Conservation (phyloP, 1,284 basidiomycete genomes). For the Limonomyces culmigenus region DNA sequence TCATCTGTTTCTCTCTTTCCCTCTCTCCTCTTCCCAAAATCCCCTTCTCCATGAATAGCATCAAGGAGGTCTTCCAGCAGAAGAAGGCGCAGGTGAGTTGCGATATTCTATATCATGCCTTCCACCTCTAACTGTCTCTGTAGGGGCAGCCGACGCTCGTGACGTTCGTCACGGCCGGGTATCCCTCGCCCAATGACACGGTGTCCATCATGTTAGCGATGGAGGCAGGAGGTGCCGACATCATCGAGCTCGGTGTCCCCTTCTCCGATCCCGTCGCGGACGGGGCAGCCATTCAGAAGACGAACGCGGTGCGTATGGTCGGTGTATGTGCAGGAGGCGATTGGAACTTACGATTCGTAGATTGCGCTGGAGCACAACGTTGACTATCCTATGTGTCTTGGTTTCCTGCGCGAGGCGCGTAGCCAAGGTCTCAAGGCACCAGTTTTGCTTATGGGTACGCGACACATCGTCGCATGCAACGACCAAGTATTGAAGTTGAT, state of each 20-base stretch:
- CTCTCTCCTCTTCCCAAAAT: slow-evolving; percentile 2
- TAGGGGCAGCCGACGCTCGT: slow-evolving; percentile 63
- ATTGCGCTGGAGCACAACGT: slow-evolving; percentile 69
- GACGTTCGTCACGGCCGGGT: slow-evolving; percentile 88
- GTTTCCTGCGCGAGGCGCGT: slow-evolving; percentile 68
- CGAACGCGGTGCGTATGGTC: slow-evolving; percentile 62
- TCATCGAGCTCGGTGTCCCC: slow-evolving; percentile 92
- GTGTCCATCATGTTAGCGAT: slow-evolving; percentile 82
- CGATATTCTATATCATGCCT: slow-evolving; percentile 1
- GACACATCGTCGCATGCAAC: not conserved
- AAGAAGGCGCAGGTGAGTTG: slow-evolving; percentile 47
- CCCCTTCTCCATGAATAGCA: slow-evolving; percentile 43
- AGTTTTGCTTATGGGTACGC: slow-evolving; percentile 83
- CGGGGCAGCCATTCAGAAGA: slow-evolving; percentile 81
- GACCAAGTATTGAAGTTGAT: not conserved
- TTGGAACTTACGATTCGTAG: slow-evolving; percentile 21
- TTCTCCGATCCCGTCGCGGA: slow-evolving; percentile 97
- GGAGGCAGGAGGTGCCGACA: slow-evolving; percentile 84
- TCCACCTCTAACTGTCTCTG: slow-evolving; percentile 1
- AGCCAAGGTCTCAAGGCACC: slow-evolving; percentile 71
- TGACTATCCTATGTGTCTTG: slow-evolving; percentile 62
- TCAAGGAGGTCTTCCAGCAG: slow-evolving; percentile 57
- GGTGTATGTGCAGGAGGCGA: slow-evolving; percentile 6
- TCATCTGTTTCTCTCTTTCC: slow-evolving; percentile 5
- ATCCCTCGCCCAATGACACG: slow-evolving; percentile 63